Evolutionary conservation across 345 rosid species (phyloP).

Genomic region (Mangifera indica): DNA sequence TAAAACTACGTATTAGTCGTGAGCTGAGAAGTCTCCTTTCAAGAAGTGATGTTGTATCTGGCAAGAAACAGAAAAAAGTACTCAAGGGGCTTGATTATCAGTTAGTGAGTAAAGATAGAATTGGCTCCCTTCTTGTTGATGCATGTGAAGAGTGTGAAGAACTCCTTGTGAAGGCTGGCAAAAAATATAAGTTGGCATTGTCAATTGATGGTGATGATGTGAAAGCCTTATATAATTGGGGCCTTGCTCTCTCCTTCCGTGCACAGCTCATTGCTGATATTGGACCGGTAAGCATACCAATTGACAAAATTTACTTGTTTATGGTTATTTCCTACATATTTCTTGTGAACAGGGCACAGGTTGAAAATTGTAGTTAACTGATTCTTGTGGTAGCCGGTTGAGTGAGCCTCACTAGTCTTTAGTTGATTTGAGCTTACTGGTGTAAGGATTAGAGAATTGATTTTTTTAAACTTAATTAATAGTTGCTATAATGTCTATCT

Average conservation of each 20-base stretch:
- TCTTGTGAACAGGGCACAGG: not conserved
- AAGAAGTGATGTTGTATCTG: slow-evolving; percentile 29
- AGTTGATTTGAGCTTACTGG: not conserved
- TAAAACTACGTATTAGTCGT: slow-evolving; percentile 57
- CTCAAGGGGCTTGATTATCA: slow-evolving; percentile 27
- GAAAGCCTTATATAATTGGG: slow-evolving; percentile 72
- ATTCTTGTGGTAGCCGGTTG: not conserved
- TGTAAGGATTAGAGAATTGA: not conserved
- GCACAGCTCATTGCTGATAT: slow-evolving; percentile 73
- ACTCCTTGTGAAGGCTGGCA: slow-evolving; percentile 66
- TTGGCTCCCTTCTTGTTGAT: slow-evolving; percentile 44
- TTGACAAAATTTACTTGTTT: not conserved
- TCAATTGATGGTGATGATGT: slow-evolving; percentile 64
- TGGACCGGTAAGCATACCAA: slow-evolving; percentile 56
- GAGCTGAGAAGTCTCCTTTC: slow-evolving; percentile 53
- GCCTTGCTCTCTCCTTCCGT: slow-evolving; percentile 71
- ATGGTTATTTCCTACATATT: not conserved
- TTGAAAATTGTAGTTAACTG: slow-evolving; percentile 8
- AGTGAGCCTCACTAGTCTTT: slow-evolving; percentile 1
- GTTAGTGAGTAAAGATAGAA: slow-evolving; percentile 34
- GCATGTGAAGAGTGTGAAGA: slow-evolving; percentile 71
- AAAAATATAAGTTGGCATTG: slow-evolving; percentile 56
- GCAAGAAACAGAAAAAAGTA: slow-evolving; percentile 28
- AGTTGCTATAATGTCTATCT: not conserved
- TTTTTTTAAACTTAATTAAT: not conserved